Base-by-base conservation (phyloP, 2,329 filamentous ascomycete species). In the Botrytis galanthina region DNA sequence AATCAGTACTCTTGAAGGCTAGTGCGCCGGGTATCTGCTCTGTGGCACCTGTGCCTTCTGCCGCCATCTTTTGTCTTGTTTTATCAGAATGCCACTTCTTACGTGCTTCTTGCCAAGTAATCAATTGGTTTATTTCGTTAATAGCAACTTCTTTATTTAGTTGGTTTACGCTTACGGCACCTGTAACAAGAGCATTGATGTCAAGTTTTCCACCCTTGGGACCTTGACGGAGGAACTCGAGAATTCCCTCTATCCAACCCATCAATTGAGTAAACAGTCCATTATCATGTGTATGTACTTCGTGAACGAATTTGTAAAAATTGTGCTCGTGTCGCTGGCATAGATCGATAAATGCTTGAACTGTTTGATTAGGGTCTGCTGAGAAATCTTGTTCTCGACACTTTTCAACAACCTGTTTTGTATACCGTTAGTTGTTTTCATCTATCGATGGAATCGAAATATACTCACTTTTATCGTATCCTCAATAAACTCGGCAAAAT, bases 81-180 rank as follows among this genome's bases (percentile, higher is more conserved):
- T 99, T 99, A 83, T 97, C 94, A 75, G 95, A 91, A 81, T 99
- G 96, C 96, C 96, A 99, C 84, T 95, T 95, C 87, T 99, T 98
- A 72, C 96, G 87, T 60, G 93, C 93, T 81, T 95, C 93, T 82
- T 99, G 96, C 96, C 96, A 99, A 66, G 91, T 87, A 78, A 99
- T 96, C 68, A 99, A 86, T 44, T 88, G 85, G 80, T 98, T 90
- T 80, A 98, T 95, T 83, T 99, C 96, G 4, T 84, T 84, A 14
- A 95, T 89, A 0, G 92, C 93, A 76, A 89, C 89, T 3, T 88
- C 85, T 81, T 91, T 91, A 81, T 98, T 88, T 70, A 99, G 84
- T 70, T 86, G 82, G 10, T 89, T 88, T 37, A 87, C 86, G 76
- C 91, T 89, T 54, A 92, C 87, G 3, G 91, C 93, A 39, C 93